Evolutionary conservation across 805 yeast species (phyloP).

Genomic region (Candida schatavii): DNA sequence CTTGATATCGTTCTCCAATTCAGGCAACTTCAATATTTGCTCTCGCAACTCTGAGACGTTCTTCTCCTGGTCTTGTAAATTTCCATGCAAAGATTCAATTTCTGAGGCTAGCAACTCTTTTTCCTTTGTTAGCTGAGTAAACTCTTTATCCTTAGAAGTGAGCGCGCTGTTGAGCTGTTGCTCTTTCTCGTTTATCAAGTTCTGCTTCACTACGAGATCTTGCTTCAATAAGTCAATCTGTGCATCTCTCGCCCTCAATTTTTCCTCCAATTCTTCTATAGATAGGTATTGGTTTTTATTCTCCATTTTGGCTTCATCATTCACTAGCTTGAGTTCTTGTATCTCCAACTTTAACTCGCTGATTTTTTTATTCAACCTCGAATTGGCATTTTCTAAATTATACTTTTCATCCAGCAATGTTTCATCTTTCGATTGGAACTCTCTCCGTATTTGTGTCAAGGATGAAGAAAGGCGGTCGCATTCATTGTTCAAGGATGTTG

Average conservation of each 20-base stretch:
- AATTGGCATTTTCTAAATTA: slow-evolving; percentile 35
- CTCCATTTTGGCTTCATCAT: slow-evolving; percentile 37
- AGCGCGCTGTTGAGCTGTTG: slow-evolving; percentile 5
- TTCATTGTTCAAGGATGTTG: slow-evolving; percentile 47
- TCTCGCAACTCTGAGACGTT: slow-evolving; percentile 25
- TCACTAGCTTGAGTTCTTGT: slow-evolving; percentile 38
- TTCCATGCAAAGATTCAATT: slow-evolving; percentile 8
- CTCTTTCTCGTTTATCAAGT: slow-evolving; percentile 3
- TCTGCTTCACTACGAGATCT: slow-evolving; percentile 9
- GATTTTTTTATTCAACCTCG: slow-evolving; percentile 37
- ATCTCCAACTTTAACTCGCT: slow-evolving; percentile 39
- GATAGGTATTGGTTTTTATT: slow-evolving; percentile 39
- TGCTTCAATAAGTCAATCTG: slow-evolving; percentile 15
- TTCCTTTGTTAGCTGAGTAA: slow-evolving; percentile 7
- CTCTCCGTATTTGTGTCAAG: slow-evolving; percentile 36
- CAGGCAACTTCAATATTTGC: slow-evolving; percentile 38
- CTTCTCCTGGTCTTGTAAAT: slow-evolving; percentile 7
- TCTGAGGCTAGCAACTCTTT: slow-evolving; percentile 7
- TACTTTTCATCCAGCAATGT: slow-evolving; percentile 37
- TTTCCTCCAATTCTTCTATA: slow-evolving; percentile 45
- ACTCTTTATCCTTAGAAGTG: slow-evolving; percentile 4
- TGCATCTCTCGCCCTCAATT: slow-evolving; percentile 28
- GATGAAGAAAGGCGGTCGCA: slow-evolving; percentile 49
- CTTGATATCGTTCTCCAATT: slow-evolving; percentile 53
- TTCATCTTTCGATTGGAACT: slow-evolving; percentile 33